These are phyloP conservation scores for Torulaspora gathmanii DNA, from an alignment of 805 yeast genomes.

Conservation along the genomic window DNA sequence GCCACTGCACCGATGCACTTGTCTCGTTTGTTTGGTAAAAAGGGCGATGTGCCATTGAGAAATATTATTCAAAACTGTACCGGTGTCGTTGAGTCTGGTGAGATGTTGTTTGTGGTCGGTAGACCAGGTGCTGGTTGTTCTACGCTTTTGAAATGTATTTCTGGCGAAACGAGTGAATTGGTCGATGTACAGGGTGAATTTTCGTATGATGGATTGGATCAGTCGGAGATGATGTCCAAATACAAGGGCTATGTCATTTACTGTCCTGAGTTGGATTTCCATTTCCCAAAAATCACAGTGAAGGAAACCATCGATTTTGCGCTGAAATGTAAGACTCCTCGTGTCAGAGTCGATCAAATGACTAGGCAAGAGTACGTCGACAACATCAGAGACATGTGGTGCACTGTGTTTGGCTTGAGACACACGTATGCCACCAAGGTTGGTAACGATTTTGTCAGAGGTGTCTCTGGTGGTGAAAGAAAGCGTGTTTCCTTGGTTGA, in stretches of 20 bases:
- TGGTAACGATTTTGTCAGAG: conserved; percentile 64
- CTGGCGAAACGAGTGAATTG: conserved; percentile 44
- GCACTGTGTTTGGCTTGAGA: conserved; percentile 49
- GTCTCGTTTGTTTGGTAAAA: conserved; percentile 28
- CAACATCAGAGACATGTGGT: conserved; percentile 38
- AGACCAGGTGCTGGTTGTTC: conserved; percentile 67
- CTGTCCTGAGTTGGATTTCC: conserved; percentile 48
- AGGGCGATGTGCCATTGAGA: conserved; percentile 34
- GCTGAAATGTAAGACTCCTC: conserved; percentile 46
- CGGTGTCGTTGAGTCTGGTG: conserved; percentile 46
- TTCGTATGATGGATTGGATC: conserved; percentile 47
- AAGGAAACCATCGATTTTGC: conserved; percentile 50
- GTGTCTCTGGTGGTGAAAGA: conserved; percentile 70
- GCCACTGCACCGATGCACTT: conserved; percentile 29
- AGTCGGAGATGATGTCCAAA: conserved; percentile 43
- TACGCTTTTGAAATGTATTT: conserved; percentile 44
- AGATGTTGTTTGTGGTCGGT: conserved; percentile 50
- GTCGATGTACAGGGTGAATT: conserved; percentile 39
- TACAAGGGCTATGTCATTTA: conserved; percentile 49
- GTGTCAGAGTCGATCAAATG: conserved; percentile 41
- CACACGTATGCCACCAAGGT: conserved; percentile 61
- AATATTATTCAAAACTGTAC: conserved; percentile 40
- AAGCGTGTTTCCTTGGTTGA: conserved; percentile 69
- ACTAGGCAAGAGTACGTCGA: conserved; percentile 39
- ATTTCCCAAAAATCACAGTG: conserved; percentile 49